phyloP scores from a whole-genome alignment of 1,139 yeast genomes.

The Debaryomyces fabryi region DNA sequence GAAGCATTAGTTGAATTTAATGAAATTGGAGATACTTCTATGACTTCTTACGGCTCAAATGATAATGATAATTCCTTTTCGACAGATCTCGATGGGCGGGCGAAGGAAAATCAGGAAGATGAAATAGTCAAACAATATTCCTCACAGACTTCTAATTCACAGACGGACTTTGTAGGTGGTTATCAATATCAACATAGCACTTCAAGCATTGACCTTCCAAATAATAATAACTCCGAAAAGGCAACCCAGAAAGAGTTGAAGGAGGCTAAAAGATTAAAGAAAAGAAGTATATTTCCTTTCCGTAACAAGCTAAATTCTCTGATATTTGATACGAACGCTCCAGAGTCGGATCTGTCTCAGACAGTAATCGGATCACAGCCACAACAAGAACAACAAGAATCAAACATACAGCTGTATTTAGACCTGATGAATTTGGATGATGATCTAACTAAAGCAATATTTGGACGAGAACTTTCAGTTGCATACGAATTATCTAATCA shows the following conservation, averaged over 20 bases:
- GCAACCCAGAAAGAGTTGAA: slow-evolving; percentile 18
- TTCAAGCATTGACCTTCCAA: slow-evolving; percentile 7
- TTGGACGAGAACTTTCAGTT: slow-evolving; percentile 65
- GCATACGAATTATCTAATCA: slow-evolving; percentile 56
- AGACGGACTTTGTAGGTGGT: neutral
- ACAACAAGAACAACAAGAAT: slow-evolving; percentile 14
- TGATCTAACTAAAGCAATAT: slow-evolving; percentile 45
- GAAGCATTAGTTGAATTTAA: slow-evolving; percentile 55
- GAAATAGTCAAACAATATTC: neutral
- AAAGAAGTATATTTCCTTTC: slow-evolving; percentile 64
- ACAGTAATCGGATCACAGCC: slow-evolving; percentile 3
- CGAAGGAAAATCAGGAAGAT: slow-evolving; percentile 1
- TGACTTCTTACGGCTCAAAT: slow-evolving; percentile 15
- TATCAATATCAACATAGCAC: slow-evolving; percentile 1
- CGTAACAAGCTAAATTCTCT: slow-evolving; percentile 30
- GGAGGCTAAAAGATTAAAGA: slow-evolving; percentile 49
- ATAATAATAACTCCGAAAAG: neutral
- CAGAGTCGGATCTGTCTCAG: slow-evolving; percentile 2
- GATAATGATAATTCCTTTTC: slow-evolving; percentile 8
- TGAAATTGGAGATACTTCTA: slow-evolving; percentile 15
- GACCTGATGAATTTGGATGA: slow-evolving; percentile 45
- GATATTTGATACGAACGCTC: slow-evolving; percentile 2
- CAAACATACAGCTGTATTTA: slow-evolving; percentile 39
- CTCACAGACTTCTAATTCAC: neutral
- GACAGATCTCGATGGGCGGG: neutral